Evolutionary conservation across 2,329 filamentous ascomycete species (phyloP).

Genomic region (Sclerotinia trifoliorum): DNA sequence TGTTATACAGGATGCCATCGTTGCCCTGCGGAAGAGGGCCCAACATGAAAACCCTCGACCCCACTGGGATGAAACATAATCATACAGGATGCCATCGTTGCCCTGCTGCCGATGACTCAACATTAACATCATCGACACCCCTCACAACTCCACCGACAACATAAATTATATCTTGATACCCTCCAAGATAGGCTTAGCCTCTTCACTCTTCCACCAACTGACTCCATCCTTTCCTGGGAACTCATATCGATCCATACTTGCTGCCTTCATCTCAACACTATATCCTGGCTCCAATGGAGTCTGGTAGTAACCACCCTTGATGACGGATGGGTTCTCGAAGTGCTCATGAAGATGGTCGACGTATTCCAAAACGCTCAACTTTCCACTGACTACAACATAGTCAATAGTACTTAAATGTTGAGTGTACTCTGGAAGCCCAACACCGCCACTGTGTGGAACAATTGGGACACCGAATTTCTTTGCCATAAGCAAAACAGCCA

Average conservation of each 20-base stretch:
- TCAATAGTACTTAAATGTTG: slow-evolving; percentile 91
- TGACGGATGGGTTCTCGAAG: slow-evolving; percentile 76
- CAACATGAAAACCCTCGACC: slow-evolving; percentile 38
- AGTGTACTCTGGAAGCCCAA: slow-evolving; percentile 90
- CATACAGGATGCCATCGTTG: slow-evolving; percentile 39
- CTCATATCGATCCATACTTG: slow-evolving; percentile 76
- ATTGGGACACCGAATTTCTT: slow-evolving; percentile 71
- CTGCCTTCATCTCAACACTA: slow-evolving; percentile 89
- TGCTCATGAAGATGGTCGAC: slow-evolving; percentile 94
- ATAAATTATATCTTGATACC: slow-evolving; percentile 38
- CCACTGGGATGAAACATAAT: slow-evolving; percentile 26
- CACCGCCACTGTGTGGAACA: slow-evolving; percentile 85
- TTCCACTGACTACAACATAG: slow-evolving; percentile 81
- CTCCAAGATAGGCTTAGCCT: slow-evolving; percentile 39
- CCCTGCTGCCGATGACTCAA: slow-evolving; percentile 34
- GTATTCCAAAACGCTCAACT: slow-evolving; percentile 82
- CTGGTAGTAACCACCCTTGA: slow-evolving; percentile 83
- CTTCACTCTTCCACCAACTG: slow-evolving; percentile 81
- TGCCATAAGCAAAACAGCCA: slow-evolving; percentile 86
- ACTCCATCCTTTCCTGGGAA: slow-evolving; percentile 71
- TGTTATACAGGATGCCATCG: slow-evolving; percentile 37
- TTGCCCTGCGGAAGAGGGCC: slow-evolving; percentile 36
- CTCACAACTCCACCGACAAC: background rate
- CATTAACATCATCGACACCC: slow-evolving; percentile 35
- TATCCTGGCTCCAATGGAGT: slow-evolving; percentile 83